Evolutionary conservation across 768 basidiomycete genomes (phyloP), one percentile per base, ranked within the genome.

Genomic region (Pisolithus microcarpus): DNA sequence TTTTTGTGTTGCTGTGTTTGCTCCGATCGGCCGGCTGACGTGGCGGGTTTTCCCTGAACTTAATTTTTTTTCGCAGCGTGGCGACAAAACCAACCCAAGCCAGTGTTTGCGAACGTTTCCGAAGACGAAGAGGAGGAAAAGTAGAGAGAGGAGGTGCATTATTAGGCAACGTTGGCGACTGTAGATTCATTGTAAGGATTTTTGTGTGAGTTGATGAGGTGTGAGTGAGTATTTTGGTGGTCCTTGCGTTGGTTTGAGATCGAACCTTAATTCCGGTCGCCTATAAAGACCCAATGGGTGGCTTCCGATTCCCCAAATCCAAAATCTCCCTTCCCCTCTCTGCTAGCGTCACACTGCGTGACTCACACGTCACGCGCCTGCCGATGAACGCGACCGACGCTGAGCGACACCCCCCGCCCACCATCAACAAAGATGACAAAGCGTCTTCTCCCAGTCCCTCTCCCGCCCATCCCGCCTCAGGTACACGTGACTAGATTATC

Each of bases 201-300:
- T 37, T 52, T 44, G 60, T 37, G 54, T 38, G 57, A 48, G 67
- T 26, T 52, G 63, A 54, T 52, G 57, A 47, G 49, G 68, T 61
- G 65, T 63, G 67, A 68, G 66, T 58, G 52, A 65, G 66, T 57
- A 70, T 67, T 63, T 65, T 64, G 66, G 70, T 81, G 81, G 81
- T 76, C 82, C 82, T 77, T 81, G 83, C 81, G 79, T 78, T 75
- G 79, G 80, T 65, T 65, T 66, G 64, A 81, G 81, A 82, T 81
- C 81, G 83, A 86, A 86, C 83, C 82, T 86, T 85, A 85, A 82
- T 77, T 86, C 78, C 73, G 72, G 69, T 72, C 73, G 76, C 75
- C 80, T 86, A 87, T 86, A 86, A 86, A 84, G 83, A 80, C 82
- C 76, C 79, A 80, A 77, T 73, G 77, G 80, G 82, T 82, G 71